phyloP scores from a whole-genome alignment of 352 stramenopile genomes.

The Proteromonas lacertae region DNA sequence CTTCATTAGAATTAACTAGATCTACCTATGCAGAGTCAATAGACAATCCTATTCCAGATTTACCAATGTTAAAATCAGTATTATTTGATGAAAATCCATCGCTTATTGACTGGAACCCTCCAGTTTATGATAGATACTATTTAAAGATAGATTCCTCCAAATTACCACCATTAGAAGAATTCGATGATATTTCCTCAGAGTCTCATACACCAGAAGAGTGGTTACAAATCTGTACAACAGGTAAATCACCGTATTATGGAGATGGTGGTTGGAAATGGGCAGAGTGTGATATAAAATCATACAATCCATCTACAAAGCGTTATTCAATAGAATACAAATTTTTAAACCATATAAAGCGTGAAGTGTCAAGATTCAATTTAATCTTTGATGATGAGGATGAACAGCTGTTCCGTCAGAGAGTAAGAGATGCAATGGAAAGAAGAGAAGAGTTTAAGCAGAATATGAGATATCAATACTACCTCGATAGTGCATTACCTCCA shows the following conservation, averaged over 20 bases:
- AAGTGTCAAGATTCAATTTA: slow-evolving; percentile 47
- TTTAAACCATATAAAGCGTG: slow-evolving; percentile 34
- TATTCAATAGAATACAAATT: slow-evolving; percentile 47
- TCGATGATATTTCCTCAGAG: slow-evolving; percentile 45
- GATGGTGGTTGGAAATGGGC: slow-evolving; percentile 39
- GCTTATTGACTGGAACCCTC: too few relatives aligned
- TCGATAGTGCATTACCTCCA: too few relatives aligned
- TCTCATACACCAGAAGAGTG: slow-evolving; percentile 25
- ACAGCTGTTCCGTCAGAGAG: slow-evolving; percentile 24
- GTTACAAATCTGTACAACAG: slow-evolving; percentile 14
- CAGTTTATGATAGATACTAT: slow-evolving; percentile 19
- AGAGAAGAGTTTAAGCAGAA: slow-evolving; percentile 34
- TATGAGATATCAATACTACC: slow-evolving; percentile 52
- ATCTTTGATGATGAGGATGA: slow-evolving; percentile 36
- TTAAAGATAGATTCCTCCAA: slow-evolving; percentile 50
- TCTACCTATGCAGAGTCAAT: too few relatives aligned
- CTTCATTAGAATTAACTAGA: too few relatives aligned
- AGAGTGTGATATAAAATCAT: slow-evolving; percentile 15
- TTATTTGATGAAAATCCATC: too few relatives aligned
- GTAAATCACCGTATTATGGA: slow-evolving; percentile 29
- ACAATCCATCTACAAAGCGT: slow-evolving; percentile 21
- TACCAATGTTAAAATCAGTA: too few relatives aligned
- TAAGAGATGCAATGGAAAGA: slow-evolving; percentile 19
- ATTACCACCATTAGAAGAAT: slow-evolving; percentile 42
- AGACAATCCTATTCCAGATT: too few relatives aligned